A percentile compares a stretch with the other conserved stretches of the same genome.
phyloP scores from a whole-genome alignment of 1,284 basidiomycete genomes.

The Ustilago sp. region DNA sequence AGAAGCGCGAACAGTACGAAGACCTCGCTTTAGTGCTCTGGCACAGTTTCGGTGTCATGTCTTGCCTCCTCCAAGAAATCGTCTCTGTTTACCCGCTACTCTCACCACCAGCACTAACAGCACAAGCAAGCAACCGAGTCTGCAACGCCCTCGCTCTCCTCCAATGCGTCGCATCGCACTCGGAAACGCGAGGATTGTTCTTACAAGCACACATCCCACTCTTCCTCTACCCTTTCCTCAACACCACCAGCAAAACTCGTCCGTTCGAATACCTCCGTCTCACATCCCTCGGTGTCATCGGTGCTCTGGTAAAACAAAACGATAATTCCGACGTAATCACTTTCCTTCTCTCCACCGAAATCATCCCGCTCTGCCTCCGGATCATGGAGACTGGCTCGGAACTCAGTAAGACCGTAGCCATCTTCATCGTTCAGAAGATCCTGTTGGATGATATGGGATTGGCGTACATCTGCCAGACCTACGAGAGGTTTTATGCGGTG shows the following conservation, averaged over 20 bases:
- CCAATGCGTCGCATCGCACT: slow-evolving; percentile 83
- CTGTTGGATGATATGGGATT: slow-evolving; percentile 96
- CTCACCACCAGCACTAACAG: slow-evolving; percentile 94
- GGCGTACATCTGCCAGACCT: slow-evolving; percentile 99
- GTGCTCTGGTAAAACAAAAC: slow-evolving; percentile 93
- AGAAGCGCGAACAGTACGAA: slow-evolving; percentile 99
- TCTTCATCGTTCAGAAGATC: slow-evolving; percentile 99
- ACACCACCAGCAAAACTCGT: slow-evolving; percentile 97
- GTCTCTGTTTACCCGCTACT: slow-evolving; percentile 97
- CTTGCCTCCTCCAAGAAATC: slow-evolving; percentile 96
- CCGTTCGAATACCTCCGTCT: slow-evolving; percentile 98
- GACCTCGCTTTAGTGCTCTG: slow-evolving; percentile 96
- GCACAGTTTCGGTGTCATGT: slow-evolving; percentile 99
- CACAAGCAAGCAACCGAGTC: slow-evolving; percentile 98
- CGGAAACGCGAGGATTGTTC: slow-evolving; percentile 66
- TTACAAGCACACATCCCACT: slow-evolving; percentile 89
- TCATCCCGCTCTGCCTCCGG: slow-evolving; percentile 97
- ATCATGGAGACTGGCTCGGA: slow-evolving; percentile 99
- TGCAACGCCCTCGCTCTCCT: slow-evolving; percentile 98
- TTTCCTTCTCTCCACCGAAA: slow-evolving; percentile 98
- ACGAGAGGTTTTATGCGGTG: slow-evolving; percentile 98
- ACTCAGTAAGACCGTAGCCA: slow-evolving; percentile 98
- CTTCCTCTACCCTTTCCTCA: slow-evolving; percentile 98
- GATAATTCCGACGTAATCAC: slow-evolving; percentile 99
- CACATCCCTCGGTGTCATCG: slow-evolving; percentile 97